Conservation (phyloP, 306 rosid genomes). For the Hippophae gyantsensis region DNA sequence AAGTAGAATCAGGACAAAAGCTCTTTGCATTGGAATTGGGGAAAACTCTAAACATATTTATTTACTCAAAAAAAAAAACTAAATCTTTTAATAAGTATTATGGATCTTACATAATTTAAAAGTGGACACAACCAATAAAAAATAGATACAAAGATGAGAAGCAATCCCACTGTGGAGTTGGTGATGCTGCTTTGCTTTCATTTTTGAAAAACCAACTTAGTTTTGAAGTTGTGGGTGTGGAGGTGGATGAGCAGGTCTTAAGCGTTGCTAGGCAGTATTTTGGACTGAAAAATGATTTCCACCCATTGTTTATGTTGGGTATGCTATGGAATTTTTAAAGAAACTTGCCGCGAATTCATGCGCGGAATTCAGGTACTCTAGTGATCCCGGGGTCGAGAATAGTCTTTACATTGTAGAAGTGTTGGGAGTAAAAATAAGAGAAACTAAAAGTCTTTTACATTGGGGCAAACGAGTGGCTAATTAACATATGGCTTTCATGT, state of each 20-base stretch:
- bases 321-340: conserved; percentile 39
- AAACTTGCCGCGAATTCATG: conserved; percentile 14
- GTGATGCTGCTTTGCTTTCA: conserved; percentile 68
- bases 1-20: conserved; percentile 45
- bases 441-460: too few relatives aligned
- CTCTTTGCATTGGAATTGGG: conserved; percentile 66
- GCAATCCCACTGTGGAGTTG: conserved; percentile 5
- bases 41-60: too few relatives aligned
- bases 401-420: conserved; percentile 10
- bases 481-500: too few relatives aligned
- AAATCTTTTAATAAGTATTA: too few relatives aligned
- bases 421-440: not conserved
- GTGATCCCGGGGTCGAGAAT: conserved; percentile 16
- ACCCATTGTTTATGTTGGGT: conserved; percentile 38
- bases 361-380: not conserved
- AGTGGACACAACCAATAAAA: too few relatives aligned
- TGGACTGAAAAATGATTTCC: conserved; percentile 43
- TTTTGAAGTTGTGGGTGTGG: conserved; percentile 65
- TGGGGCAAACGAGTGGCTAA: too few relatives aligned
- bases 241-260: conserved; percentile 52
- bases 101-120: too few relatives aligned
- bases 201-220: conserved; percentile 49
- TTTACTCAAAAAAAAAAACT: too few relatives aligned
- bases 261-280: conserved; percentile 50
- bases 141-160: too few relatives aligned